Base-by-base conservation (phyloP, 495 filamentous ascomycete species). In the Penicillium canariense region DNA sequence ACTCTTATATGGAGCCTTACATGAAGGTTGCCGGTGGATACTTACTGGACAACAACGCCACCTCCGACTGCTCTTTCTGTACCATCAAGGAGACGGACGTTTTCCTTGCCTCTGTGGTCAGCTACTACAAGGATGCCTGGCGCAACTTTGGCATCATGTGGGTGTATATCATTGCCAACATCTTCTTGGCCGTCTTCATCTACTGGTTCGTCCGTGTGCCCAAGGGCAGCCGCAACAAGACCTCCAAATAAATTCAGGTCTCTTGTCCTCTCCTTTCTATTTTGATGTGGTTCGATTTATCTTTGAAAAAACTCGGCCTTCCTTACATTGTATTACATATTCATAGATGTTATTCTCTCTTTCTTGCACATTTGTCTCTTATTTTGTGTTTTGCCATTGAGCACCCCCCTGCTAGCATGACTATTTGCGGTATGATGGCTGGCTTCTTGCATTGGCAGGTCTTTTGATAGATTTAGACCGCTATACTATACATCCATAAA, bases 191-290 rank as follows among this genome's bases (percentile, higher is more conserved):
- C 0, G 74, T 93, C 10, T 73, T 75, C 50, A 74, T 96, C 36
- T 96, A 94, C 79, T 96, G 87, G 86, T 71, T 90, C 51, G 82
- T 81, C 17, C 75, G 90, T 40, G 87, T 96, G 46, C 87, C 88
- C 15, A 92, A 91, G 81, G 66, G 63, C 22, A 67, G 60, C 31
- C 69, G 66, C 49, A 68, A 53, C 59, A 73, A 76, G 68, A 61
- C 50, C 28, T 42, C 53, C 49, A 58, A 42, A 9, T 42, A 42
- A 22, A 22, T 23, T 5, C 25, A 23, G 59, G 20, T 49, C 48
- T 8, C 55, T 54, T 39, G 48, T 12, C 20, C 11, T 3, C 26
- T 9, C 30, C 20, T 36, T 27, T 38, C 10, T 49, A 18, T 15
- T 31, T 35, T 39, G n/a, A 23, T 52, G 45, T 48, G 14, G 12